Percentiles rank a stretch among this genome's conserved stretches.
phyloP scores from a whole-genome alignment of 176 grass and related monocot genomes.

The Triticum dicoccoides region DNA sequence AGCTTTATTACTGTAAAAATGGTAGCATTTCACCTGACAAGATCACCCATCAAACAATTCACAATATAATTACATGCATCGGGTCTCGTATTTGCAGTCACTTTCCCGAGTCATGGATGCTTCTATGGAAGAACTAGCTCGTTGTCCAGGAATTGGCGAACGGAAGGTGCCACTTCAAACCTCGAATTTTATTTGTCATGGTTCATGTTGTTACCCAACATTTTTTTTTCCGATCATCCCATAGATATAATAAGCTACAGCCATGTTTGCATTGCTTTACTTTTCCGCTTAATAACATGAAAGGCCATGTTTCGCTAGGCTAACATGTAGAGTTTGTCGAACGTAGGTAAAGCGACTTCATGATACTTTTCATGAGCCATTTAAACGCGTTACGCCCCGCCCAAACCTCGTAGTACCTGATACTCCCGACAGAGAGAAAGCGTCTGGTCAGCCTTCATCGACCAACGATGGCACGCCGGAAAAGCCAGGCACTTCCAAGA shows the following conservation, averaged over 20 bases:
- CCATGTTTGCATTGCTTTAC: background rate
- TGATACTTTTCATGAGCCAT: slow-evolving; percentile 95
- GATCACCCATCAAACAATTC: background rate
- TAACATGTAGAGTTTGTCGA: background rate
- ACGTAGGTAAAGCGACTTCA: slow-evolving; percentile 76
- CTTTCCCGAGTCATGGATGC: slow-evolving; percentile 95
- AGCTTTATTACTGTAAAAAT: background rate
- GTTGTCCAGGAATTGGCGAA: slow-evolving; percentile 92
- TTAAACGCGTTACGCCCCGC: slow-evolving; percentile 46
- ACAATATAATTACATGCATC: slow-evolving; percentile 9
- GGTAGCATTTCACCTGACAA: background rate
- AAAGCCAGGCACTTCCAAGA: slow-evolving; percentile 21
- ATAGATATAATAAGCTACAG: slow-evolving; percentile 15
- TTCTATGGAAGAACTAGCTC: slow-evolving; percentile 93
- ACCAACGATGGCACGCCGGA: slow-evolving; percentile 18
- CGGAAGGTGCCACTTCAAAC: slow-evolving; percentile 54
- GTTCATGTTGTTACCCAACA: background rate
- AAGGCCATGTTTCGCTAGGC: background rate
- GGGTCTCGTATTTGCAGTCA: slow-evolving; percentile 51
- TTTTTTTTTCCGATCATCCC: background rate
- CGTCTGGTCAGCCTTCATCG: slow-evolving; percentile 29
- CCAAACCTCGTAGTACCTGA: slow-evolving; percentile 58
- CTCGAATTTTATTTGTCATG: background rate
- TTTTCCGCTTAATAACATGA: background rate
- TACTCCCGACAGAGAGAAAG: slow-evolving; percentile 54